Evolutionary conservation across 306 rosid species (phyloP).

Genomic region (Prunus mume): DNA sequence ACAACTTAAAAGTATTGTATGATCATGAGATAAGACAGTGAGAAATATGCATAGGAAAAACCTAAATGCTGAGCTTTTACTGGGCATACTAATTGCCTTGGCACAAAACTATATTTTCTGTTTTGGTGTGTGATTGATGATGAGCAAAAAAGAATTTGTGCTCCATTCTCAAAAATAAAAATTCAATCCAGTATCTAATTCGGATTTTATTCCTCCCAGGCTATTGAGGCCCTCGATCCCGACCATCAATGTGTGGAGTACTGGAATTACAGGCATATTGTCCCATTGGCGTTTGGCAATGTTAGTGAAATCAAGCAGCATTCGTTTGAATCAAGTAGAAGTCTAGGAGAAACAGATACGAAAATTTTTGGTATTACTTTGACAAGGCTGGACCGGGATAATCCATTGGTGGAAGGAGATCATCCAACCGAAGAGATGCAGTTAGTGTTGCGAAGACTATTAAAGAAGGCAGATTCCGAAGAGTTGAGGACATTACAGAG

Average conservation of each 20-base stretch:
- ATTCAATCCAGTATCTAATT: not conserved
- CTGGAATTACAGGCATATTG: slow-evolving; percentile 55
- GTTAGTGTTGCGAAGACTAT: slow-evolving; percentile 39
- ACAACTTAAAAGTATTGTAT: not conserved
- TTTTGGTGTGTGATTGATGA: not conserved
- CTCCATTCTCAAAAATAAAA: not conserved
- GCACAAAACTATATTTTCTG: not conserved
- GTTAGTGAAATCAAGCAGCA: slow-evolving; percentile 24
- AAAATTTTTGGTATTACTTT: slow-evolving; percentile 46
- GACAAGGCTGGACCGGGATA: slow-evolving; percentile 29
- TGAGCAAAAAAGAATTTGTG: not conserved
- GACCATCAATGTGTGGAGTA: slow-evolving; percentile 65
- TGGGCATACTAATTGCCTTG: not conserved
- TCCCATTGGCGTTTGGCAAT: slow-evolving; percentile 20
- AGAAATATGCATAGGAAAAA: not conserved
- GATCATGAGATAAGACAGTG: not conserved
- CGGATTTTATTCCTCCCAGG: slow-evolving; percentile 43
- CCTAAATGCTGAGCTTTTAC: slow-evolving; percentile 8
- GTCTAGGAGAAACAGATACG: slow-evolving; percentile 26
- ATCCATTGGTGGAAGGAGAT: slow-evolving; percentile 18
- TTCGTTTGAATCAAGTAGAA: slow-evolving; percentile 29
- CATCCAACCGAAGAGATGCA: slow-evolving; percentile 38
- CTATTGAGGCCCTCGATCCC: slow-evolving; percentile 74
- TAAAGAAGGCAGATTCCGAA: slow-evolving; percentile 50
- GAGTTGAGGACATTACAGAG: slow-evolving; percentile 54